Conservation (phyloP, 495 filamentous ascomycete genomes). For the Hypoxylon intermedium region DNA sequence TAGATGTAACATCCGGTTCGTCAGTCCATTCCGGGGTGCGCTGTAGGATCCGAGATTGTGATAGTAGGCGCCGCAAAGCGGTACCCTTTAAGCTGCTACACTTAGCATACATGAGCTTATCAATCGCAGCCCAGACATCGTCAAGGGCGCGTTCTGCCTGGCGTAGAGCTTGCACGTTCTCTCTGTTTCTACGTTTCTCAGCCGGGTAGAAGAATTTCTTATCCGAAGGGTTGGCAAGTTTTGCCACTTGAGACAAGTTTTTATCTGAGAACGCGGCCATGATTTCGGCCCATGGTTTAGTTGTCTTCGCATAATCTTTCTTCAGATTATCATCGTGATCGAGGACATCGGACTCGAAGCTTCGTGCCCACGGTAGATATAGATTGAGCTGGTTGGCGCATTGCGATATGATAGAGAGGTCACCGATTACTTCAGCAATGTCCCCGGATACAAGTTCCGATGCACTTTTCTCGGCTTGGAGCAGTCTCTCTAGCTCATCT, state of each 20-base stretch:
- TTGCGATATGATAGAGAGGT: slow-evolving; percentile 53
- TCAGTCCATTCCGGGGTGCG: slow-evolving; percentile 60
- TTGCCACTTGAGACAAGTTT: slow-evolving; percentile 6
- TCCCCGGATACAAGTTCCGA: slow-evolving; percentile 48
- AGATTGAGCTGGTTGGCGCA: slow-evolving; percentile 51
- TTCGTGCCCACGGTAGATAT: slow-evolving; percentile 58
- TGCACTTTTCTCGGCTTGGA: slow-evolving; percentile 46
- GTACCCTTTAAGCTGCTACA: slow-evolving; percentile 29
- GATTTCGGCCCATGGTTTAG: slow-evolving; percentile 16
- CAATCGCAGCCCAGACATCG: slow-evolving; percentile 54
- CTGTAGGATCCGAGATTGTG: slow-evolving; percentile 47
- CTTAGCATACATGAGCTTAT: slow-evolving; percentile 48
- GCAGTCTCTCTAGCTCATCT: slow-evolving; percentile 56
- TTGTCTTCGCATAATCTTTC: slow-evolving; percentile 35
- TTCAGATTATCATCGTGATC: neutral
- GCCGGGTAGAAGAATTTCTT: slow-evolving; percentile 57
- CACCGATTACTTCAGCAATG: slow-evolving; percentile 47
- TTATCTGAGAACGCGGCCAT: slow-evolving; percentile 17
- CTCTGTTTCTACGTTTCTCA: slow-evolving; percentile 55
- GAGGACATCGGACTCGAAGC: slow-evolving; percentile 39
- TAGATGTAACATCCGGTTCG: too few relatives aligned
- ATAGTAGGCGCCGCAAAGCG: slow-evolving; percentile 37
- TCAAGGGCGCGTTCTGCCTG: slow-evolving; percentile 58
- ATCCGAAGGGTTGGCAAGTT: slow-evolving; percentile 41
- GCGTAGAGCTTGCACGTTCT: slow-evolving; percentile 52